These are phyloP conservation scores for Berkeleyomyces basicola DNA, from an alignment of 2,329 filamentous ascomycete species.

Conservation along the genomic window DNA sequence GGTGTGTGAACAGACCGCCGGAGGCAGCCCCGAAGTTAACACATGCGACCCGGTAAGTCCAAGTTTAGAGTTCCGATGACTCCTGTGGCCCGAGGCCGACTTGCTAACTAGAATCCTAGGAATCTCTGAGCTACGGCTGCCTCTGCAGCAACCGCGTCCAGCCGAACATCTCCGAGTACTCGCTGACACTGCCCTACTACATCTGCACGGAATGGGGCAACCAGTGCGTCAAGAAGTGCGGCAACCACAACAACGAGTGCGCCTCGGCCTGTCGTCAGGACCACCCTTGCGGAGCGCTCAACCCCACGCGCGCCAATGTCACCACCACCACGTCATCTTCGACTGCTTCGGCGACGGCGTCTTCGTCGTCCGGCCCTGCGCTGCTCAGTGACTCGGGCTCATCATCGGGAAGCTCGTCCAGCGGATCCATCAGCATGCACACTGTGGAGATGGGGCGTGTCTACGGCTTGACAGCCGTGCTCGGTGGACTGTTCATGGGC, in stretches of 20 bases:
- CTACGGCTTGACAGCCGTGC: conserved; percentile 24
- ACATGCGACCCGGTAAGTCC: conserved; percentile 46
- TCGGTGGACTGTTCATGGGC: conserved; percentile 25
- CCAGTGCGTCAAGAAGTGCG: conserved; percentile 48
- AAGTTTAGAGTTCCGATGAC: no score
- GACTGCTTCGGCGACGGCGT: conserved; percentile 18
- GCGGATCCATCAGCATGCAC: conserved; percentile 13
- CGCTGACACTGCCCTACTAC: conserved; percentile 62
- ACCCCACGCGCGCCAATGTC: conserved; percentile 44
- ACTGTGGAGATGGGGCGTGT: conserved; percentile 22
- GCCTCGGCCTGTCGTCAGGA: conserved; percentile 43
- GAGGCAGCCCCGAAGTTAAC: conserved; percentile 40
- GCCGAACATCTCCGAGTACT: conserved; percentile 63
- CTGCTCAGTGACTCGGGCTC: conserved; percentile 13
- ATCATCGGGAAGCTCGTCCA: conserved; percentile 12
- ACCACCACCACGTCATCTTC: conserved; percentile 27
- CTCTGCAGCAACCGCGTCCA: conserved; percentile 48
- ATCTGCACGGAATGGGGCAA: conserved; percentile 55
- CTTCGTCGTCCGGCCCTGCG: background rate
- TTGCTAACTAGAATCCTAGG: conserved; percentile 22
- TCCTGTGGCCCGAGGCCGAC: no score
- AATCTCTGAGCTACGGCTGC: conserved; percentile 50
- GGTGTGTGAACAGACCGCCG: conserved; percentile 48
- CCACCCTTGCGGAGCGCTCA: conserved; percentile 55
- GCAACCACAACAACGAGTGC: conserved; percentile 37